A percentile compares a stretch with the other conserved stretches of the same genome.
Conservation (phyloP, 495 filamentous ascomycete species). For the Penicillium soppii region DNA sequence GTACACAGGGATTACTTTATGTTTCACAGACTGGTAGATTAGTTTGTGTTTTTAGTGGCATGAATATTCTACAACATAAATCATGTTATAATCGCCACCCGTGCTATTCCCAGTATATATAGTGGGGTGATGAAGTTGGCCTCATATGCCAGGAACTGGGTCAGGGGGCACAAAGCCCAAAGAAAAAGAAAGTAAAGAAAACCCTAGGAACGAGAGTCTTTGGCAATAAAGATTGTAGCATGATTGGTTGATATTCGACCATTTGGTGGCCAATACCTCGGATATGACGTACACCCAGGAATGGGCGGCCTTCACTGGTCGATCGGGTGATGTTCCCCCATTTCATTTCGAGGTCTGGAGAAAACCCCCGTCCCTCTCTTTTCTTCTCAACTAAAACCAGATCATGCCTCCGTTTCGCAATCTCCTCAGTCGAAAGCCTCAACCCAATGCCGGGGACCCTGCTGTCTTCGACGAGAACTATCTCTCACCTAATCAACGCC, state of each 20-base stretch:
- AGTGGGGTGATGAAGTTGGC: neutral
- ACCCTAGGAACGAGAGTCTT: too few species aligned
- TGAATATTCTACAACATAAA: too few species aligned
- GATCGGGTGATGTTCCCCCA: neutral
- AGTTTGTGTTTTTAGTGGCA: too few species aligned
- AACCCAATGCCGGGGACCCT: conserved; percentile 41
- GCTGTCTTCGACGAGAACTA: conserved; percentile 50
- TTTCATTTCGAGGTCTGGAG: neutral
- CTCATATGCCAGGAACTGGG: neutral
- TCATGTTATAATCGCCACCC: too few species aligned
- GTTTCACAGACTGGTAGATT: too few species aligned
- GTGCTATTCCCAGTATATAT: too few species aligned
- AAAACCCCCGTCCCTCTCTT: neutral
- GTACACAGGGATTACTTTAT: too few species aligned
- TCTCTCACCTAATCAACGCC: conserved; percentile 44
- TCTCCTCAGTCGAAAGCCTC: conserved; percentile 62
- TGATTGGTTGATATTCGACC: neutral
- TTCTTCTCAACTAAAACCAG: neutral
- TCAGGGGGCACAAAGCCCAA: neutral
- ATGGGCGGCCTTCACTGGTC: neutral
- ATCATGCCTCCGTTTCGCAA: conserved; percentile 75
- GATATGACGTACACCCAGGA: conserved; percentile 1
- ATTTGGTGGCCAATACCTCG: neutral
- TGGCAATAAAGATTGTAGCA: neutral
- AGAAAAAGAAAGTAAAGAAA: too few species aligned